Evolutionary conservation across 2,329 filamentous ascomycete genomes (phyloP), one percentile per base, ranked within the genome.

Genomic region (Alternaria ventricosa): DNA sequence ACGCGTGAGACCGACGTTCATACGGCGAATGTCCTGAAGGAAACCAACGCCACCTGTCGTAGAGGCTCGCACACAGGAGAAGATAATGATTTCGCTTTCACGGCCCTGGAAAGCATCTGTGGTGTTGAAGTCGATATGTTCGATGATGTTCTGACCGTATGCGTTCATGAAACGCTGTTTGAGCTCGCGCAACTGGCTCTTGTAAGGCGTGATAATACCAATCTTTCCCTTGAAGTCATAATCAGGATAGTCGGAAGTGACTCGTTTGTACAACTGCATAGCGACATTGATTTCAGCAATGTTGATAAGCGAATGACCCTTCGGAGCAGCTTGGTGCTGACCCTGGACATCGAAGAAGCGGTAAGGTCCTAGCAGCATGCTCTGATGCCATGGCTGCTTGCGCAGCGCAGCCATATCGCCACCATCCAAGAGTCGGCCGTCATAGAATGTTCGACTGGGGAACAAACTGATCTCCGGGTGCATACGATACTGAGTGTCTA

Each of bases 401-500:
- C 96, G 91, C 57, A 97, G 84, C 58, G 82, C 84, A 4, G 87
- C 89, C 94, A 98, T 98, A 69, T 92, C 87, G 64, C 87, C 87
- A 23, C 96, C 96, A 79, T 99, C 94, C 67, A 94, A 84, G 11
- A 99, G 87, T 67, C 89, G 88, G 27, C 92, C 89, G 76, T 98
- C 93, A 82, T 99, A 99, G 82, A 99, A 99, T 55, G 94, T 91
- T 71, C 87, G 84, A 79, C 94, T 97, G 1, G 96, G 96, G 79
- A 97, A 99, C 56, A 85, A 80, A 79, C 94, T 97, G 78, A 99
- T 99, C 70, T 96, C 93, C 0, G 96, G 96, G 82, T 99, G 96
- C 96, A 99, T 99, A 81, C 96, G 96, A 79, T 99, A 99, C 77
- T 99, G 96, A 60, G 92, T 96, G 76, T 98, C 95, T n/a, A 99